Conservation (phyloP, 2,329 filamentous ascomycete species). For the Colletotrichum echinochloae region DNA sequence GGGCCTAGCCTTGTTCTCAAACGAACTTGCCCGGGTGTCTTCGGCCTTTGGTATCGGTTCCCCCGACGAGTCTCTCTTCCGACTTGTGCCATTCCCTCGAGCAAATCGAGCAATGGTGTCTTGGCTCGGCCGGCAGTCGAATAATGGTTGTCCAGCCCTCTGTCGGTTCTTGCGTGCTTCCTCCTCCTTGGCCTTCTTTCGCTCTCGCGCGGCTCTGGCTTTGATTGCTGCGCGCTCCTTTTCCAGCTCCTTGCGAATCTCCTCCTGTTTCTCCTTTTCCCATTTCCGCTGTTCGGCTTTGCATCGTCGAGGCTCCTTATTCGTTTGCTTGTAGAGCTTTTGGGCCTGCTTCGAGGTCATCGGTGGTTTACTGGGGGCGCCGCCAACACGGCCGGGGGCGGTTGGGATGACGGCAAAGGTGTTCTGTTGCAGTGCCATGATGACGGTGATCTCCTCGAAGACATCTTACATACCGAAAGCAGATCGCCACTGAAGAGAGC, state of each 20-base stretch:
- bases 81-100: slow-evolving; percentile 49
- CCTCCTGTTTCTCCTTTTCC: slow-evolving; percentile 60
- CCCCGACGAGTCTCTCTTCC: slow-evolving; percentile 45
- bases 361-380: slow-evolving; percentile 45
- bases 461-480: slow-evolving; percentile 14
- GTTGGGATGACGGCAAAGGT: slow-evolving; percentile 60
- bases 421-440: slow-evolving; percentile 54
- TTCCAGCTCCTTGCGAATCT: slow-evolving; percentile 65
- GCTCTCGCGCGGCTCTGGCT: slow-evolving; percentile 64
- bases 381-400: slow-evolving; percentile 42
- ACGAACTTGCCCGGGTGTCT: not conserved
- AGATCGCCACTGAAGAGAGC: not conserved
- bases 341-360: slow-evolving; percentile 59
- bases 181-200: slow-evolving; percentile 66
- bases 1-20: slow-evolving; percentile 26
- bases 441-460: slow-evolving; percentile 31
- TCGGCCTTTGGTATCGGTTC: slow-evolving; percentile 21
- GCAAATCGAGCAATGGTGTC: slow-evolving; percentile 68
- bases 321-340: slow-evolving; percentile 53
- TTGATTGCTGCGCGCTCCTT: slow-evolving; percentile 61
- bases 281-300: slow-evolving; percentile 57
- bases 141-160: slow-evolving; percentile 64
- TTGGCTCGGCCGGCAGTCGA: slow-evolving; percentile 68
- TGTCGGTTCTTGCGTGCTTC: slow-evolving; percentile 63
- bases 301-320: slow-evolving; percentile 54